Conservation (phyloP, 140 eudicot genomes). For the Erigeron philadelphicus region DNA sequence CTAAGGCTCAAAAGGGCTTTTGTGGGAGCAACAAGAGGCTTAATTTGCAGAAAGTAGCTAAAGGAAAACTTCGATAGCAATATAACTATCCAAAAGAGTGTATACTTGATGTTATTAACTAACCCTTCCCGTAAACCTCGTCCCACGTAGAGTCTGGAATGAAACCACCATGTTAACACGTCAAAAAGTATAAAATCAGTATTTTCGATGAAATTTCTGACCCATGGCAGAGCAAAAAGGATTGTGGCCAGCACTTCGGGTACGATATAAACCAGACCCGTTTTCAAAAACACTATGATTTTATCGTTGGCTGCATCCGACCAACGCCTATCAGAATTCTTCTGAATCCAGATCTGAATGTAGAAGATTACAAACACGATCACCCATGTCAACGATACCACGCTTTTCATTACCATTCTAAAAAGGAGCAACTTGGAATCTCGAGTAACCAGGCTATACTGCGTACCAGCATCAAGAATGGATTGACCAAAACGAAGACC, state of each 20-base stretch:
- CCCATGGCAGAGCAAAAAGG: slow-evolving; percentile 69
- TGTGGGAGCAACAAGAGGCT: slow-evolving; percentile 78
- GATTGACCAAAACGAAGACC: slow-evolving; percentile 67
- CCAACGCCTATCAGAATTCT: slow-evolving; percentile 56
- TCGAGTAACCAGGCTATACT: slow-evolving; percentile 66
- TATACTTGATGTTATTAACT: slow-evolving; percentile 62
- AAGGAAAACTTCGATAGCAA: slow-evolving; percentile 67
- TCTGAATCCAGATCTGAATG: slow-evolving; percentile 70
- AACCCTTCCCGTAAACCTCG: slow-evolving; percentile 86
- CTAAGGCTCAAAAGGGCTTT: slow-evolving; percentile 46
- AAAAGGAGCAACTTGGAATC: slow-evolving; percentile 54
- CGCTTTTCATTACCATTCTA: slow-evolving; percentile 67
- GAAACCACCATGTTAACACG: slow-evolving; percentile 84
- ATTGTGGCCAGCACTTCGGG: slow-evolving; percentile 70
- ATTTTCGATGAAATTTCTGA: slow-evolving; percentile 64
- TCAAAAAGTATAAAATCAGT: slow-evolving; percentile 52
- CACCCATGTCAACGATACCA: slow-evolving; percentile 66
- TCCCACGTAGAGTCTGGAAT: slow-evolving; percentile 67
- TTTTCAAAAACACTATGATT: slow-evolving; percentile 57
- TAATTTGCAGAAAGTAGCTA: slow-evolving; percentile 74
- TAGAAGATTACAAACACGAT: slow-evolving; percentile 61
- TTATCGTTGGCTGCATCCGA: slow-evolving; percentile 55
- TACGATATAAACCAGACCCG: slow-evolving; percentile 54
- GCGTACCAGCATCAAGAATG: slow-evolving; percentile 91
- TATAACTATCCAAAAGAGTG: slow-evolving; percentile 65